Base-by-base conservation (phyloP, 1,284 basidiomycete species). In the Leccinum subrobustum region DNA sequence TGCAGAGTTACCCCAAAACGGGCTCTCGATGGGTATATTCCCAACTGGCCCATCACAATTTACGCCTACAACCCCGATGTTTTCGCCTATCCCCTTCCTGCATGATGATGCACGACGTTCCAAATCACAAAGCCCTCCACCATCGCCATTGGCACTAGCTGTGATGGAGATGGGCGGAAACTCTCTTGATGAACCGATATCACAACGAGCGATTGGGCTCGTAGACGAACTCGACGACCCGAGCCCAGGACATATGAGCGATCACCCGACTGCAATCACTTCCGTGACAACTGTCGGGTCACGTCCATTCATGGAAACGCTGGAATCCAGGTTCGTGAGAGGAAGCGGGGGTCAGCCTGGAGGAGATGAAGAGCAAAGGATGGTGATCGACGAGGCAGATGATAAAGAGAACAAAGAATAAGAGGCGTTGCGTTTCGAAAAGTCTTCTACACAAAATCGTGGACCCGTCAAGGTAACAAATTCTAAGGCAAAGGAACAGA, bases 201-300 rank as follows among this genome's bases (percentile, higher is more conserved):
- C 81, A 58, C 76, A 77, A 4, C 83, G 82, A 67, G 82, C 78
- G 3, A 73, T 93, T 14, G 91, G 91, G 0, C 77, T 92, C 16
- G 90, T 93, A 20, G 91, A 93, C 65, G 91, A 93, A 71, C 75
- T 93, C 64, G 91, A 93, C 66, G 88, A 92, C 73, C 91, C 91
- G 3, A 78, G 83, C 57, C 91, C 91, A 14, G 90, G 89, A 25
- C 91, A 93, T 72, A 78, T 93, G 79, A 91, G 90, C 66, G 87
- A 92, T 54, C 86, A 85, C 68, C 91, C 91, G 2, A 88, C 83
- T 9, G 79, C 91, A 0, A 75, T 93, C 52, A 84, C 83, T 8
- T 77, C 88, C 1, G 85, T 86, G n/a, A 91, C 88, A 6, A 83
- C 85, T 37, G 62, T 76, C 20, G 61, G 58, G 0, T 67, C 77